These are phyloP conservation scores for Globisporangium radiosum DNA, from an alignment of 352 stramenopile genomes.

Conservation along the genomic window DNA sequence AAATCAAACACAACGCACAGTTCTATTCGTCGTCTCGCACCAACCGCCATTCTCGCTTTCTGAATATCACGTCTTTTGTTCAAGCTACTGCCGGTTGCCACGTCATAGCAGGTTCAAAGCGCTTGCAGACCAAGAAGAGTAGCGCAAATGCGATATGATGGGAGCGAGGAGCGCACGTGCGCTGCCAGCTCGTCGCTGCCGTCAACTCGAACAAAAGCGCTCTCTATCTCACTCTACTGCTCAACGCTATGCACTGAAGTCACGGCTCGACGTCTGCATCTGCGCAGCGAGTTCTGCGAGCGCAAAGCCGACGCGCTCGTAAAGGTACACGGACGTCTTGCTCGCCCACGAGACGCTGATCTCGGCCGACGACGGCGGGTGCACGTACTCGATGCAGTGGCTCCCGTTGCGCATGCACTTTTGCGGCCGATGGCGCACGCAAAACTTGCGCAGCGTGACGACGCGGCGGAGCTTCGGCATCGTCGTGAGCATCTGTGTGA, in stretches of 20 bases:
- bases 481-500: constrained; percentile 51
- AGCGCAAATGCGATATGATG: too few relatives aligned
- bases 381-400: constrained; percentile 60
- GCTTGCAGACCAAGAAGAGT: too few relatives aligned
- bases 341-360: constrained; percentile 79
- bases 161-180: neutral
- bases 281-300: constrained; percentile 29
- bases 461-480: constrained; percentile 61
- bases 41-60: too few relatives aligned
- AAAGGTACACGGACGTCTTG: constrained; percentile 70
- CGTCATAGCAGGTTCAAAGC: too few relatives aligned
- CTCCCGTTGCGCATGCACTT: constrained; percentile 54
- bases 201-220: neutral
- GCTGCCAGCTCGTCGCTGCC: neutral
- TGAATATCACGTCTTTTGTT: too few relatives aligned
- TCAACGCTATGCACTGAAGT: neutral
- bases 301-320: constrained; percentile 50
- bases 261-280: constrained; percentile 12
- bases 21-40: too few relatives aligned
- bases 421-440: constrained; percentile 57
- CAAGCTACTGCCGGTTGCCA: too few relatives aligned
- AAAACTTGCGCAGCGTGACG: constrained; percentile 76
- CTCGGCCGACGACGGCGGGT: constrained; percentile 56
- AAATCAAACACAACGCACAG: too few relatives aligned
- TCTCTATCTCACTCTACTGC: neutral